Base-by-base conservation (phyloP, 176 grass and related monocot genomes). In the Triticum monococcum region DNA sequence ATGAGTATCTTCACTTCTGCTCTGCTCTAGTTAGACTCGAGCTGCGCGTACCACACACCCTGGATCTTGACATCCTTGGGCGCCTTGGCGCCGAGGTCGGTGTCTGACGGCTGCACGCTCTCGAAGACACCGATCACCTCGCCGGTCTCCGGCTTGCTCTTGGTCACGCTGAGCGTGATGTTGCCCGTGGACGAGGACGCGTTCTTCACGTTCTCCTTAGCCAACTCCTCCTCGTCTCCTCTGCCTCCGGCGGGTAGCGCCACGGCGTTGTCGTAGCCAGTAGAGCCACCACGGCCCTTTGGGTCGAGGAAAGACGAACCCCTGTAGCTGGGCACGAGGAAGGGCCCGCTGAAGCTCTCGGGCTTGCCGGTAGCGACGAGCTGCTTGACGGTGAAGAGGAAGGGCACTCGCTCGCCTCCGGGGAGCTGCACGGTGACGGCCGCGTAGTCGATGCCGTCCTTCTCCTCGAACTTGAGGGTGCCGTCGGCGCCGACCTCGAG, bases 1-100 rank as follows among this genome's bases (percentile, higher is more conserved):
- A 59, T 59, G 56, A 59, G 40, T 48, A 67, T 18, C 43, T 30
- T 75, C 33, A 35, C 33, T 72, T 48, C 25, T 13, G 40, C 18
- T 77, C 56, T 75, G 72, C 70, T 75, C 76, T 89, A 88, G 80
- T 88, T 81, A 31, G 63, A 83, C 23, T 97, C 95, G 62, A 97
- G 79, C 83, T 97, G 90, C 23, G 86, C 92, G 41, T 97, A 97
- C 95, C 95, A 97, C 83, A 97, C 12, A 12, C 95, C 94, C 86
- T 89, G 92, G 92, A 97, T 97, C 90, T 97, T 97, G 1, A 97
- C 95, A 26, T 97, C 92, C 92, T 97, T 97, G 17, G 95, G 95
- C 59, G 32, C 77, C 88, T 97, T 97, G 2, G 95, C 95, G 3
- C 95, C 95, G 2, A 97, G 86, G 87, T 97, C 95, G 2, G 90